Percentiles rank a stretch among this genome's conserved stretches.
These are phyloP conservation scores for Globisporangium echinulatum DNA, from an alignment of 352 stramenopile species.

Conservation along the genomic window DNA sequence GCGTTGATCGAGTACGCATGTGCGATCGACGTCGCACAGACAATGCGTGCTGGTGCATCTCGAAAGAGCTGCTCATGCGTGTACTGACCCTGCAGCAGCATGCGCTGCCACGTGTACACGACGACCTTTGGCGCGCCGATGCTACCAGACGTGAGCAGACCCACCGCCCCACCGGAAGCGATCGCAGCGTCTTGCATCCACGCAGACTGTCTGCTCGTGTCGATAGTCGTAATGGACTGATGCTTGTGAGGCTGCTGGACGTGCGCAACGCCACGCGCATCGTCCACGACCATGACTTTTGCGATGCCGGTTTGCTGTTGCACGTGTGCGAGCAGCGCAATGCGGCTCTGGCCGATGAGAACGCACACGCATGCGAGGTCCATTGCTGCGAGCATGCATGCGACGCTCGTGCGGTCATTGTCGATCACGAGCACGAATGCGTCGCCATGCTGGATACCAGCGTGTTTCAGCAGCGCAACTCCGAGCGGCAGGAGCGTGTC, in stretches of 20 bases:
- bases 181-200: conserved; percentile 39
- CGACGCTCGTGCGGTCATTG: conserved; percentile 66
- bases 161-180: conserved; percentile 33
- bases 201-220: background rate
- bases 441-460: conserved; percentile 24
- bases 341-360: conserved; percentile 41
- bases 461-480: conserved; percentile 25
- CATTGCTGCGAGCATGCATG: conserved; percentile 68
- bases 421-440: conserved; percentile 70
- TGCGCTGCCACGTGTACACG: conserved; percentile 61
- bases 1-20: conserved; percentile 86
- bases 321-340: conserved; percentile 40
- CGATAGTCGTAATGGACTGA: background rate
- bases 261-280: conserved; percentile 4
- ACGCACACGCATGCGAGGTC: conserved; percentile 49
- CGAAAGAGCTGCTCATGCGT: conserved; percentile 76
- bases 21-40: conserved; percentile 75
- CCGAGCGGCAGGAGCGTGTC: conserved; percentile 42
- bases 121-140: conserved; percentile 76
- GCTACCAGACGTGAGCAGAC: conserved; percentile 83
- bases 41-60: conserved; percentile 43
- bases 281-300: conserved; percentile 52
- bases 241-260: background rate
- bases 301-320: conserved; percentile 50
- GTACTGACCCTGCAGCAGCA: conserved; percentile 72